phyloP scores from a whole-genome alignment of 768 basidiomycete species.

The Lactifluus rugatus region DNA sequence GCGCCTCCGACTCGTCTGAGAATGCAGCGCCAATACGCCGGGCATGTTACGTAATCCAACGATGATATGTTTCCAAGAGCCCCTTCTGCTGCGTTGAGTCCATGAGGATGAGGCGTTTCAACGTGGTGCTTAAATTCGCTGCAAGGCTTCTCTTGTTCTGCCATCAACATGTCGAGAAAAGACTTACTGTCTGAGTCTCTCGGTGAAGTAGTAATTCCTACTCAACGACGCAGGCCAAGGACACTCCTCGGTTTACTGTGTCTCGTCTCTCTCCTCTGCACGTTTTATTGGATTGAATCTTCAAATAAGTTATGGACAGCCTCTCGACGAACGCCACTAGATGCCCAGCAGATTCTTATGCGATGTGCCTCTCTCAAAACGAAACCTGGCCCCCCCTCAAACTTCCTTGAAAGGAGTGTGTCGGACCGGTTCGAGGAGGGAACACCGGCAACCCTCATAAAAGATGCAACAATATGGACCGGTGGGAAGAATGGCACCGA shows the following conservation, averaged over 20 bases:
- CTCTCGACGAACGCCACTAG: slow-evolving; percentile 18
- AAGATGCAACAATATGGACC: slow-evolving; percentile 61
- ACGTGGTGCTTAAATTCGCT: slow-evolving; percentile 1
- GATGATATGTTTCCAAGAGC: background rate
- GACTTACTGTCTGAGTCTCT: background rate
- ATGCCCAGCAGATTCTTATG: slow-evolving; percentile 24
- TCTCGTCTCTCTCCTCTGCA: slow-evolving; percentile 4
- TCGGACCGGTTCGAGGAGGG: slow-evolving; percentile 63
- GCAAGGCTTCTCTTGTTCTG: background rate
- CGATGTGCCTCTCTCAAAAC: slow-evolving; percentile 27
- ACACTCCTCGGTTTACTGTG: background rate
- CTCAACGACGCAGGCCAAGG: background rate
- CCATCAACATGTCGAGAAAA: slow-evolving; percentile 10
- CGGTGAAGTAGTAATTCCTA: background rate
- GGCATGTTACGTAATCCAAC: background rate
- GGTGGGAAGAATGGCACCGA: slow-evolving; percentile 48
- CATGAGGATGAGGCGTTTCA: slow-evolving; percentile 14
- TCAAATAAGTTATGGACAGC: background rate
- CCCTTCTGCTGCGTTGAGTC: slow-evolving; percentile 4
- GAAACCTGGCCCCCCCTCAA: slow-evolving; percentile 25
- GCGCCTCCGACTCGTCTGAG: no score
- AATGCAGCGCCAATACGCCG: no score
- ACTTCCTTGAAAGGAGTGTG: slow-evolving; percentile 24
- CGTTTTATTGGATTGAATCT: slow-evolving; percentile 1
- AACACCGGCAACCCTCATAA: slow-evolving; percentile 56